A percentile compares a stretch with the other conserved stretches of the same genome.
Conservation (phyloP, 2,329 filamentous ascomycete genomes). For the Penicillium sp. region DNA sequence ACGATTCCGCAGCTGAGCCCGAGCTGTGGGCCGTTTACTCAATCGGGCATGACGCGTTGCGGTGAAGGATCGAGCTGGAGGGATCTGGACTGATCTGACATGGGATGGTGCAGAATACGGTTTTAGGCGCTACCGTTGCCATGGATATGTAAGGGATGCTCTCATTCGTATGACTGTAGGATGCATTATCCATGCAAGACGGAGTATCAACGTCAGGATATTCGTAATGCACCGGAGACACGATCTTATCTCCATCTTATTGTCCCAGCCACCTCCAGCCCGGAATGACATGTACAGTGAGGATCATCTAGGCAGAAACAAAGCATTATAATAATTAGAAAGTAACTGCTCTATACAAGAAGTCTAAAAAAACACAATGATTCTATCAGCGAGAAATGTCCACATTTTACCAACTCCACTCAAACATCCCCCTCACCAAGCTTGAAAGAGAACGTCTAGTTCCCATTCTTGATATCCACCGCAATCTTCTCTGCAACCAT, state of each 20-base stretch:
- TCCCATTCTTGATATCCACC: slow-evolving; percentile 13
- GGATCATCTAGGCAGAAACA: not conserved
- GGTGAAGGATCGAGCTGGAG: not conserved
- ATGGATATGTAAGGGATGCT: not conserved
- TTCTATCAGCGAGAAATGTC: too few relatives aligned
- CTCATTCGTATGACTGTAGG: not conserved
- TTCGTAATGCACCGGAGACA: not conserved
- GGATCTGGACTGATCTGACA: not conserved
- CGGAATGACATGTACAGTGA: not conserved
- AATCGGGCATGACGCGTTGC: not conserved
- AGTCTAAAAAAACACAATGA: not conserved
- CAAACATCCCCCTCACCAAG: too few relatives aligned
- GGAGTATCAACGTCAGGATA: not conserved
- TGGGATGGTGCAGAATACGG: not conserved
- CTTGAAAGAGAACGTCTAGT: not conserved
- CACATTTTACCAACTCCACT: too few relatives aligned
- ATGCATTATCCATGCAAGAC: not conserved
- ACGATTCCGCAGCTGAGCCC: not conserved
- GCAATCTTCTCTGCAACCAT: slow-evolving; percentile 23
- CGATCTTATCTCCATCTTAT: not conserved
- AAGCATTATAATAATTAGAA: not conserved
- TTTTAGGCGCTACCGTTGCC: too few relatives aligned
- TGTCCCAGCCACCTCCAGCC: not conserved
- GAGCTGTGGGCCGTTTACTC: not conserved
- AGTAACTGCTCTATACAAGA: not conserved